Base-by-base conservation (phyloP, 352 stramenopile species). In the Blastocystis sp. region DNA sequence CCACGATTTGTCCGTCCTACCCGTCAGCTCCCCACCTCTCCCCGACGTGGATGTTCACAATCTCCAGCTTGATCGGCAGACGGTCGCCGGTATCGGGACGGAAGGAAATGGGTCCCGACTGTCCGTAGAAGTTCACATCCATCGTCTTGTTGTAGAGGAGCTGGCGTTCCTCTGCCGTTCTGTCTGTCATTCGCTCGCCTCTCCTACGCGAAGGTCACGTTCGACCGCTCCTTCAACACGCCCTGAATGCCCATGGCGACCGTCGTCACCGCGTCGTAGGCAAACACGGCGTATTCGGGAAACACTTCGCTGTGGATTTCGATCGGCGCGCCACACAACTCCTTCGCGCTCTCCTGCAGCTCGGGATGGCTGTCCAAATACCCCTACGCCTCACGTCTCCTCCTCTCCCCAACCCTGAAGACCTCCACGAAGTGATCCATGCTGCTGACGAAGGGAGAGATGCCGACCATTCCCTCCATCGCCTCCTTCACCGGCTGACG, bases 391-490 rank as follows among this genome's bases (percentile, higher is more conserved):
- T 78, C 44, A 57, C 36, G 0, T 44, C 44, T 16, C n/a, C 24
- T 75, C 36, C 24, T 9, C 14, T 54, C 44, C 8, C 24, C 0
- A 11, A 86, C 76, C 7, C 27, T 72, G 18, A 72, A 59, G 18
- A 29, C 27, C 4, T 27, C 36, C 16, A 61, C 46, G 27, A 87
- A 24, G 14, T 4, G 9, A 42, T 54, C 36, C 27, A 61, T 38
- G 0, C 56, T 59, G 7, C 49, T 38, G 8, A 78, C 11, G 36
- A 59, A 78, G 2, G 65, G 65, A 78, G 34, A 57, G 49, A 87
- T 78, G 9, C 67, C 84, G 11, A 87, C 18, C 53, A 78, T 78
- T 76, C 84, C 84, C n/a, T 87, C 56, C 84, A 86, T 86, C 49
- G 56, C 67, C 0, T 84, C 34, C 14, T 27, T 18, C 0, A 72